Evolutionary conservation across 768 basidiomycete genomes (phyloP).

Genomic region (Omphalotus guepiniiformis): DNA sequence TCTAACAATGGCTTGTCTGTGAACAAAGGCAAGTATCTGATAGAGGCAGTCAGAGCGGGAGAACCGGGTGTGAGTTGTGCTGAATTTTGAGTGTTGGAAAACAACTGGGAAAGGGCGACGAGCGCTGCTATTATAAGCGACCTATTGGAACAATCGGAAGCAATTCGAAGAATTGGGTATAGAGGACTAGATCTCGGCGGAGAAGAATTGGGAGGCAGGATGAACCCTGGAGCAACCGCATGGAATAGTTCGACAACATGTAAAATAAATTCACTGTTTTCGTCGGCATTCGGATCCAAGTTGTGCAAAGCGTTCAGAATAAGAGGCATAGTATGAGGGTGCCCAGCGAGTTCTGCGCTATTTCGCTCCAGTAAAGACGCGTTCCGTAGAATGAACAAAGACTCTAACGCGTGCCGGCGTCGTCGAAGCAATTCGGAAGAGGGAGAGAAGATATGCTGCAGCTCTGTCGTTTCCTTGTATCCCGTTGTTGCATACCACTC

Average conservation of each 20-base stretch:
- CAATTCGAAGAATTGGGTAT: conserved; percentile 50
- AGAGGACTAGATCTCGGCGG: conserved; percentile 45
- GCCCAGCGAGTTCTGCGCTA: conserved; percentile 51
- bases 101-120: conserved; percentile 53
- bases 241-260: conserved; percentile 71
- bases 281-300: conserved; percentile 57
- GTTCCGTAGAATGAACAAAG: conserved; percentile 84
- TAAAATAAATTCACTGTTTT: conserved; percentile 68
- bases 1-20: conserved; percentile 66
- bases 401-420: conserved; percentile 78
- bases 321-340: conserved; percentile 60
- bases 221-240: conserved; percentile 46
- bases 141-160: conserved; percentile 60
- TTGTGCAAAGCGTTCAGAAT: conserved; percentile 62
- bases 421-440: conserved; percentile 46
- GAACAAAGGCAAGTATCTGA: conserved; percentile 72
- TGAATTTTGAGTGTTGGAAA: conserved; percentile 58
- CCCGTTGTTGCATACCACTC: conserved; percentile 74
- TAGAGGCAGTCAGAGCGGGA: conserved; percentile 54
- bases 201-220: conserved; percentile 29
- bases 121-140: conserved; percentile 69
- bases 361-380: conserved; percentile 61
- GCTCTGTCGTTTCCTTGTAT: conserved; percentile 40
- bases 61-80: conserved; percentile 51
- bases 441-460: conserved; percentile 50